Percentiles rank a stretch among this genome's conserved stretches.
phyloP scores from a whole-genome alignment of 2,329 filamentous ascomycete genomes.

The Penicillium corylophilum region DNA sequence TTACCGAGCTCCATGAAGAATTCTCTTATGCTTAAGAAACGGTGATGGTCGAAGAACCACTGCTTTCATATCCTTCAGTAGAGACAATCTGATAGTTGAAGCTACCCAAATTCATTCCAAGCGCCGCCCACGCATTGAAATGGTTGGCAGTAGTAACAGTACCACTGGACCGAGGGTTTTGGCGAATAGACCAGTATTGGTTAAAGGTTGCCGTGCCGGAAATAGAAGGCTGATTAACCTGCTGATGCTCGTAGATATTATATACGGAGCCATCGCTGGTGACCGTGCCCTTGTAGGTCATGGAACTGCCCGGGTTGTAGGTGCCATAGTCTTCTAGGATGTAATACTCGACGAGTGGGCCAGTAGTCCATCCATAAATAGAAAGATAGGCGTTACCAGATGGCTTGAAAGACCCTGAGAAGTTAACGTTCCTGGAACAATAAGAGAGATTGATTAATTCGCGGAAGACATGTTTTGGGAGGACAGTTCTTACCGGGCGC shows the following conservation, averaged over 20 bases:
- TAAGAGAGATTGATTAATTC: slow-evolving; percentile 11
- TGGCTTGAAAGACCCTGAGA: slow-evolving; percentile 29
- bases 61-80: slow-evolving; percentile 46
- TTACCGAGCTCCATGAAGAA: neutral
- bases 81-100: slow-evolving; percentile 45
- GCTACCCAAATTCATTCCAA: slow-evolving; percentile 34
- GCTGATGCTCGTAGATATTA: slow-evolving; percentile 38
- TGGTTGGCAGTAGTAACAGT: slow-evolving; percentile 39
- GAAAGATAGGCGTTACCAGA: slow-evolving; percentile 34
- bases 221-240: slow-evolving; percentile 42
- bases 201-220: slow-evolving; percentile 42
- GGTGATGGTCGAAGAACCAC: slow-evolving; percentile 39
- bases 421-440: slow-evolving; percentile 24
- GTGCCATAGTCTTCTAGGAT: slow-evolving; percentile 37
- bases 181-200: slow-evolving; percentile 46
- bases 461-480: slow-evolving; percentile 11
- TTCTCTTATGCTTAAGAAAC: slow-evolving; percentile 29
- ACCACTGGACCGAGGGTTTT: slow-evolving; percentile 34
- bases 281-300: slow-evolving; percentile 35
- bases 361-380: slow-evolving; percentile 44
- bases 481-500: slow-evolving; percentile 42
- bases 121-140: slow-evolving; percentile 36
- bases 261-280: slow-evolving; percentile 39
- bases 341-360: slow-evolving; percentile 40
- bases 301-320: slow-evolving; percentile 32